Evolutionary conservation across 1,139 yeast genomes (phyloP).

Genomic region (Taphrina confusa): DNA sequence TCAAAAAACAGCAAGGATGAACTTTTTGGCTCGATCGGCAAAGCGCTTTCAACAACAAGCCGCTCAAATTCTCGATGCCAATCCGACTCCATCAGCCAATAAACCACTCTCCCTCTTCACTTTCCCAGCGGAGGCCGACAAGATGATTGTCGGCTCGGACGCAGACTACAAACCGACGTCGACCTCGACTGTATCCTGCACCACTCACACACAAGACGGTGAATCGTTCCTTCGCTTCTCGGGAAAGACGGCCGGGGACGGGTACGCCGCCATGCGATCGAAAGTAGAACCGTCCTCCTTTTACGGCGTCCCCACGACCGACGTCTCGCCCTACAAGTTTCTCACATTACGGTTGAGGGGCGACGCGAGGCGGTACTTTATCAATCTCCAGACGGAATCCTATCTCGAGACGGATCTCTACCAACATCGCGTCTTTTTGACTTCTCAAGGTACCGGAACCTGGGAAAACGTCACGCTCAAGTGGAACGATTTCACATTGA

Average conservation of each 20-base stretch:
- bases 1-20: constrained; percentile 1
- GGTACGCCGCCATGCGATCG: constrained; percentile 87
- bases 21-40: constrained; percentile 16
- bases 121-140: constrained; percentile 15
- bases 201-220: not conserved
- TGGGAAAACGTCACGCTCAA: constrained; percentile 57
- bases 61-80: constrained; percentile 18
- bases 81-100: constrained; percentile 22
- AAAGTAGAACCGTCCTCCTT: constrained; percentile 52
- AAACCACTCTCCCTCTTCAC: constrained; percentile 13
- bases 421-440: constrained; percentile 76
- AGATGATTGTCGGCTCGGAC: constrained; percentile 25
- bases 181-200: constrained; percentile 1
- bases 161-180: constrained; percentile 27
- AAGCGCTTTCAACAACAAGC: constrained; percentile 24
- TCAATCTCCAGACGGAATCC: constrained; percentile 72
- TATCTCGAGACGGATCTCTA: constrained; percentile 70
- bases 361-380: constrained; percentile 71
- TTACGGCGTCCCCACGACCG: constrained; percentile 50
- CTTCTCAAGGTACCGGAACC: constrained; percentile 59
- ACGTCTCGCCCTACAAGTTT: constrained; percentile 62
- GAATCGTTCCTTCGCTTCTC: constrained; percentile 15
- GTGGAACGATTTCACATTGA: constrained; percentile 73
- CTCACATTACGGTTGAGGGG: constrained; percentile 72
- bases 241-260: constrained; percentile 45